These are phyloP conservation scores for Nasturtium officinale DNA, from an alignment of 345 rosid species.

Conservation along the genomic window DNA sequence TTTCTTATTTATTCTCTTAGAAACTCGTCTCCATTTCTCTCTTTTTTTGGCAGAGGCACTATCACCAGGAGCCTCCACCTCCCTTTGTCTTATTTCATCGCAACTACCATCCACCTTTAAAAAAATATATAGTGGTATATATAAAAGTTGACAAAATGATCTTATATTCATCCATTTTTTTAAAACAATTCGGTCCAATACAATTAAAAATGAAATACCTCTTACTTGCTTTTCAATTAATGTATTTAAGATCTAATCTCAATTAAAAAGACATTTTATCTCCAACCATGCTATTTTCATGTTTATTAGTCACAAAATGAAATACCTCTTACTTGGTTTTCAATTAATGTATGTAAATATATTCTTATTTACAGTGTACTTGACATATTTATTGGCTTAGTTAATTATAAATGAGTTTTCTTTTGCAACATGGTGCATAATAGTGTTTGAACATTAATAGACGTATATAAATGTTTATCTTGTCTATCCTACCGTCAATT, in stretches of 20 bases:
- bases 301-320: not conserved
- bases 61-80: slow-evolving; percentile 68
- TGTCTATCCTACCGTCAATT: not conserved
- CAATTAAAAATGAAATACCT: too few relatives aligned
- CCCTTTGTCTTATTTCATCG: slow-evolving; percentile 49
- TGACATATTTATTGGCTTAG: not conserved
- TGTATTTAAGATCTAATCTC: not conserved
- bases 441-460: not conserved
- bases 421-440: not conserved
- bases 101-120: slow-evolving; percentile 45
- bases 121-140: slow-evolving; percentile 15
- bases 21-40: slow-evolving; percentile 41
- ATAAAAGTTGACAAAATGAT: not conserved
- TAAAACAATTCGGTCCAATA: not conserved
- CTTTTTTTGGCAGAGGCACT: slow-evolving; percentile 54
- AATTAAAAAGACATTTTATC: not conserved
- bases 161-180: not conserved
- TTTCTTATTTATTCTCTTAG: not conserved
- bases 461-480: not conserved
- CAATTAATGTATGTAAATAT: not conserved
- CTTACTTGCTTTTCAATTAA: too few relatives aligned
- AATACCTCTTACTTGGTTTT: not conserved
- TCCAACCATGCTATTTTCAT: not conserved
- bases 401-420: not conserved
- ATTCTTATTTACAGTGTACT: not conserved